phyloP scores from a whole-genome alignment of 805 yeast species.

The Jamesozyma piceae region DNA sequence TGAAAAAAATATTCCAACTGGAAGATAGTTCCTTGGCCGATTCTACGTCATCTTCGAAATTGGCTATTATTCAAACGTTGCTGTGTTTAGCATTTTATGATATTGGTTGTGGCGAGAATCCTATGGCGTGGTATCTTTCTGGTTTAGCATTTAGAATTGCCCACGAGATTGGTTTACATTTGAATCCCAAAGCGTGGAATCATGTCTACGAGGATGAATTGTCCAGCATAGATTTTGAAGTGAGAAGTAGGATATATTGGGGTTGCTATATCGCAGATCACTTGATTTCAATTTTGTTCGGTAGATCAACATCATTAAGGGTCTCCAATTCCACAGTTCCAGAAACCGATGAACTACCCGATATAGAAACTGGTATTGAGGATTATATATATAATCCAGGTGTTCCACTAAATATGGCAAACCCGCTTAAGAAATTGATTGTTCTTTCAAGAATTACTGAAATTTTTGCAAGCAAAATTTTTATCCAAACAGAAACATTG shows the following conservation, averaged over 20 bases:
- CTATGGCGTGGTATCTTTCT: conserved; percentile 51
- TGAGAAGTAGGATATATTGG: conserved; percentile 52
- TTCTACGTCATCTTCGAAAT: conserved; percentile 33
- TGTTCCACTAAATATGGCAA: conserved; percentile 16
- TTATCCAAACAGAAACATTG: conserved; percentile 20
- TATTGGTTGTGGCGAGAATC: conserved; percentile 45
- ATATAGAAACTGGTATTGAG: conserved; percentile 45
- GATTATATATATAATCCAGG: conserved; percentile 37
- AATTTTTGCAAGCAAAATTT: conserved; percentile 22
- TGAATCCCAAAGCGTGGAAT: conserved; percentile 48
- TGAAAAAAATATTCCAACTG: conserved; percentile 32
- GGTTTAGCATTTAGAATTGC: conserved; percentile 56
- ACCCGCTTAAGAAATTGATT: conserved; percentile 32
- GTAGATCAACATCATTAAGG: conserved; percentile 45
- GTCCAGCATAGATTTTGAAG: conserved; percentile 40
- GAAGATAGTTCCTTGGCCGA: conserved; percentile 19
- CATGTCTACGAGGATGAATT: conserved; percentile 31
- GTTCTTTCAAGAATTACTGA: conserved; percentile 31
- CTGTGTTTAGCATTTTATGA: conserved; percentile 48
- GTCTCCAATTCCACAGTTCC: conserved; percentile 49
- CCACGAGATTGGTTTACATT: conserved; percentile 49
- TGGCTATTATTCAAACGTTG: conserved; percentile 46
- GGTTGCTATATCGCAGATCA: conserved; percentile 55
- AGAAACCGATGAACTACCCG: conserved; percentile 47
- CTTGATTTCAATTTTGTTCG: conserved; percentile 44